Percentiles rank a stretch among this genome's conserved stretches.
These are phyloP conservation scores for Filosporella fistucella DNA, from an alignment of 495 filamentous ascomycete species.

Conservation along the genomic window DNA sequence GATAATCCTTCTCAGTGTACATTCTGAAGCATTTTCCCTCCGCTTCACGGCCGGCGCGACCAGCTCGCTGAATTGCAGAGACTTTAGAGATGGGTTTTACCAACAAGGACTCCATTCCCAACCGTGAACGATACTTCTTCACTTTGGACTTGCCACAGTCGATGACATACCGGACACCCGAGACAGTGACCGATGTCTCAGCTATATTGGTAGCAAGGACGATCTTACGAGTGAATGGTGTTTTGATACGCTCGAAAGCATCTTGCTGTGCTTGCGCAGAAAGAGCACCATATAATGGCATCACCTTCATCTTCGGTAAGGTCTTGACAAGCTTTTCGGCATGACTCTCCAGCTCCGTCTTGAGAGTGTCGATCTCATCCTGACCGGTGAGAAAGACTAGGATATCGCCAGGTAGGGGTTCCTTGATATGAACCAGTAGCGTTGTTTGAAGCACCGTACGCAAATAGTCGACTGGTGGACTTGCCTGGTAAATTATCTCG, in stretches of 20 bases:
- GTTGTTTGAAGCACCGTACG: constrained; percentile 76
- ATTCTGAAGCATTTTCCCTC: constrained; percentile 85
- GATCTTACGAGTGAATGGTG: constrained; percentile 72
- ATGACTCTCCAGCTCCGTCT: constrained; percentile 77
- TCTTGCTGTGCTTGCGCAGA: constrained; percentile 72
- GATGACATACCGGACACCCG: constrained; percentile 86
- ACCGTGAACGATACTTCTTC: constrained; percentile 79
- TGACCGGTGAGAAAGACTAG: constrained; percentile 92
- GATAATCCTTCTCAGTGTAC: constrained; percentile 80
- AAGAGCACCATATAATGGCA: constrained; percentile 46
- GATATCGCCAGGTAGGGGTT: constrained; percentile 90
- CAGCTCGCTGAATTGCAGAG: constrained; percentile 85
- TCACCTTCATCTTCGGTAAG: constrained; percentile 62
- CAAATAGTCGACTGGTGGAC: constrained; percentile 77
- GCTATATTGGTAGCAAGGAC: constrained; percentile 96
- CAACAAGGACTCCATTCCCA: constrained; percentile 87
- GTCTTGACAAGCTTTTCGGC: constrained; percentile 62
- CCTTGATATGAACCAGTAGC: constrained; percentile 83
- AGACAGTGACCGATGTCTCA: constrained; percentile 94
- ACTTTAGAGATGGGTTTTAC: constrained; percentile 91
- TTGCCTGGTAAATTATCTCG: constrained; percentile 67
- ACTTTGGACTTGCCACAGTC: constrained; percentile 93
- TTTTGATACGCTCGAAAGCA: constrained; percentile 74
- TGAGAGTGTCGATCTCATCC: constrained; percentile 81
- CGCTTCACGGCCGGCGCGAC: constrained; percentile 90